A percentile compares a stretch with the other conserved stretches of the same genome.
Evolutionary conservation across 768 basidiomycete species (phyloP).

Genomic region (Trametopsis cervina): DNA sequence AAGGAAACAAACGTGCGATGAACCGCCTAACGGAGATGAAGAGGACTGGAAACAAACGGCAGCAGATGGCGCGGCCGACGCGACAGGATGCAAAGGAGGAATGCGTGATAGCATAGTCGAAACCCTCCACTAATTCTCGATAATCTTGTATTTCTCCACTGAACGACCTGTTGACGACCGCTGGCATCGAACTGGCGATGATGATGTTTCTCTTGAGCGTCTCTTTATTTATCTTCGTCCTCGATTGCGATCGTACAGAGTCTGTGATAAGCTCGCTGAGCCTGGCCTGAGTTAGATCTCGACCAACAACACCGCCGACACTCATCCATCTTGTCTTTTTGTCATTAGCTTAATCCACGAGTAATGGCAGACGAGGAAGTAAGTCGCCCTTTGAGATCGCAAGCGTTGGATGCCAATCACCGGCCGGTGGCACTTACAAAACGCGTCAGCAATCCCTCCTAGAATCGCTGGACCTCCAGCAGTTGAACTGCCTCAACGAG

Average conservation of each 20-base stretch:
- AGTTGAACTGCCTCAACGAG: slow-evolving; percentile 71
- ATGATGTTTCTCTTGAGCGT: neutral
- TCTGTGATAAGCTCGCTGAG: no score
- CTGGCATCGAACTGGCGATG: no score
- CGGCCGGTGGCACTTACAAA: no score
- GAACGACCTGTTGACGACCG: neutral
- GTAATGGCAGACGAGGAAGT: neutral
- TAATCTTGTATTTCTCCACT: neutral
- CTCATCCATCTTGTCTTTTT: neutral
- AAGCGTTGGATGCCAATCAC: no score
- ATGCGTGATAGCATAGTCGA: slow-evolving; percentile 65
- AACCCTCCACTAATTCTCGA: neutral
- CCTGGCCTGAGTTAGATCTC: neutral
- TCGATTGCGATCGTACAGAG: no score
- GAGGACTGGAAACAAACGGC: slow-evolving; percentile 73
- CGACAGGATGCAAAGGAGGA: slow-evolving; percentile 91
- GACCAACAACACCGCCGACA: neutral
- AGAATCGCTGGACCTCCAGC: slow-evolving; percentile 49
- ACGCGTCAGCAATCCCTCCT: slow-evolving; percentile 34
- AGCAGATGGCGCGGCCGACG: slow-evolving; percentile 77
- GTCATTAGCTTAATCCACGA: neutral
- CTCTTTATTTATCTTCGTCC: neutral
- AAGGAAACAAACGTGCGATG: slow-evolving; percentile 99
- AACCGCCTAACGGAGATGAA: slow-evolving; percentile 93
- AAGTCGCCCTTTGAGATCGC: neutral